Evolutionary conservation across 140 eudicot species (phyloP).

Genomic region (Bidens hawaiensis): DNA sequence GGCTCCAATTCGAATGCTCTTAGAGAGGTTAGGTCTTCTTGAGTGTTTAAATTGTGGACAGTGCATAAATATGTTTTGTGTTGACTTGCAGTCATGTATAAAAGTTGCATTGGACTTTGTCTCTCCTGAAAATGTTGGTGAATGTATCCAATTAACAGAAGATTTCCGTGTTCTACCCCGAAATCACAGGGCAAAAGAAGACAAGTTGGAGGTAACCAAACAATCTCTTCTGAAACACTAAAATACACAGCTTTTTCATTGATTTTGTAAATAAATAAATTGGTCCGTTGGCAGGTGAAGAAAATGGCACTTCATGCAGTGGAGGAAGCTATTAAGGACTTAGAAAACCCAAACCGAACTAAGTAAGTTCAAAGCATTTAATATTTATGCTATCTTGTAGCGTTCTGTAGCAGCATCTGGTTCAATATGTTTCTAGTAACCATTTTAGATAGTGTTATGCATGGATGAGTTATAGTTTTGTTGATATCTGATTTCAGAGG

Average conservation of each 20-base stretch:
- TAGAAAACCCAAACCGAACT: not conserved
- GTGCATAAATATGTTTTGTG: not conserved
- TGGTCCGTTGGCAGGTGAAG: constrained; percentile 30
- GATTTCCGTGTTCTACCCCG: constrained; percentile 51
- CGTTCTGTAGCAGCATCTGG: not conserved
- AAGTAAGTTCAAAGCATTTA: constrained; percentile 12
- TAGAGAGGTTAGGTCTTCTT: too few relatives aligned
- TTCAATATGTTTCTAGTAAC: not conserved
- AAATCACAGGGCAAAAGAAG: constrained; percentile 50
- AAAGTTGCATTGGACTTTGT: constrained; percentile 47
- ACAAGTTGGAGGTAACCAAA: constrained; percentile 47
- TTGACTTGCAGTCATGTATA: constrained; percentile 33
- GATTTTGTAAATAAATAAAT: not conserved
- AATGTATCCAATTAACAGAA: constrained; percentile 47
- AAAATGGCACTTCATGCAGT: constrained; percentile 41
- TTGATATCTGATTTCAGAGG: not conserved
- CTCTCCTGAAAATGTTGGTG: constrained; percentile 50
- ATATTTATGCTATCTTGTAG: not conserved
- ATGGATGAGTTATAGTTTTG: not conserved
- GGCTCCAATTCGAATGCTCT: too few relatives aligned
- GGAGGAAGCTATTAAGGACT: constrained; percentile 25
- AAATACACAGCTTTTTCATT: not conserved
- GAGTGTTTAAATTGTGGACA: not conserved
- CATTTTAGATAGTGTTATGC: not conserved
- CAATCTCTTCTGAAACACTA: not conserved